Conservation (phyloP, 805 yeast species). For the Suhomyces sp. region DNA sequence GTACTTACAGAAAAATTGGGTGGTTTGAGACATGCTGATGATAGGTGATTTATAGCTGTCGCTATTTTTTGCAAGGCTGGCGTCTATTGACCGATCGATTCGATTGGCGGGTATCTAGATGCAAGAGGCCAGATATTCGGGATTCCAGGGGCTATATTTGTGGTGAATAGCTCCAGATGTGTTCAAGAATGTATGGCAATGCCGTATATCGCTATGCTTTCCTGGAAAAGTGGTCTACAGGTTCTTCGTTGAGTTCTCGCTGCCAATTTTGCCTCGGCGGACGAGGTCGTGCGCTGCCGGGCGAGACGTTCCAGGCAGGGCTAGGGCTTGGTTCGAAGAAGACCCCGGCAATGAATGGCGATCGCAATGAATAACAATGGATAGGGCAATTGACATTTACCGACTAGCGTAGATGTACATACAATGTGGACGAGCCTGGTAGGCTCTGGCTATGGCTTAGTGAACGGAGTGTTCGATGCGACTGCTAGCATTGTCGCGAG, state of each 20-base stretch:
- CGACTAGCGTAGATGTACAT: not conserved
- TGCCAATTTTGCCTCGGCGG: not conserved
- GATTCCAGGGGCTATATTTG: not conserved
- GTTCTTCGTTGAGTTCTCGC: not conserved
- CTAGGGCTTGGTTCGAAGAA: not conserved
- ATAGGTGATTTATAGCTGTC: not conserved
- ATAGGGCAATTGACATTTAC: not conserved
- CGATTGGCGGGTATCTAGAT: not conserved
- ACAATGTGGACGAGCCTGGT: not conserved
- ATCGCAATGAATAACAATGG: not conserved
- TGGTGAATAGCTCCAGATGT: not conserved
- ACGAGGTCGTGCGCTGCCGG: not conserved
- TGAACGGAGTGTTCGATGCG: too few relatives aligned
- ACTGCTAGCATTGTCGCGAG: not conserved
- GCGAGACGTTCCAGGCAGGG: not conserved
- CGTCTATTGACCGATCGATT: not conserved
- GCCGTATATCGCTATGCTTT: not conserved
- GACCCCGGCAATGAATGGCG: not conserved
- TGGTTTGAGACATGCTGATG: slow-evolving; percentile 30
- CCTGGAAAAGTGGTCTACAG: not conserved
- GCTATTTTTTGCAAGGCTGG: slow-evolving; percentile 2
- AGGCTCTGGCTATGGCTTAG: not conserved
- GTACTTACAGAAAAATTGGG: slow-evolving; percentile 40
- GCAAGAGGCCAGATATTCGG: not conserved
- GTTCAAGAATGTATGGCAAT: not conserved